A percentile compares a stretch with the other conserved stretches of the same genome.
Conservation (phyloP, 2,329 filamentous ascomycete genomes). For the Dactylellina haptotyla region DNA sequence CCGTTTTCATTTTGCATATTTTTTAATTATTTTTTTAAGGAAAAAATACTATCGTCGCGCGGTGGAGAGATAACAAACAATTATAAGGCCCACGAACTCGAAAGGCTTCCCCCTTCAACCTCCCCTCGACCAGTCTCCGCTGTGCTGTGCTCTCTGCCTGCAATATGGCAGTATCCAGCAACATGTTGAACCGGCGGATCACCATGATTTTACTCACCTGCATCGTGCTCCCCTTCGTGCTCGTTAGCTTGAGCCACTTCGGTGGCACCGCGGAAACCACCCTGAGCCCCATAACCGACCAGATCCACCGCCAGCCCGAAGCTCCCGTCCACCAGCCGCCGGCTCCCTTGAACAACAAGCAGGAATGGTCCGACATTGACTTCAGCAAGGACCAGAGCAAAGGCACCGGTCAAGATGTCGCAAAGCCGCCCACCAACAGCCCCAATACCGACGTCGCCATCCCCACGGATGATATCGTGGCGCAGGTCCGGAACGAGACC, state of each 20-base stretch:
- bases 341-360: background rate
- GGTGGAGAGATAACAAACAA: no score
- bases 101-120: background rate
- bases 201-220: slow-evolving; percentile 31
- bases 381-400: slow-evolving; percentile 28
- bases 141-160: no score
- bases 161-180: slow-evolving; percentile 13
- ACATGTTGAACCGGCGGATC: slow-evolving; percentile 44
- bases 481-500: slow-evolving; percentile 43
- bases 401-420: background rate
- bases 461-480: slow-evolving; percentile 24
- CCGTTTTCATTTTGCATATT: background rate
- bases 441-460: slow-evolving; percentile 14
- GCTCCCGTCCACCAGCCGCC: slow-evolving; percentile 6
- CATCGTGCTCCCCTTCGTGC: slow-evolving; percentile 36
- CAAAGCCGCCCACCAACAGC: slow-evolving; percentile 3
- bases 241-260: slow-evolving; percentile 34
- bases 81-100: no score
- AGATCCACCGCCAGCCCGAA: background rate
- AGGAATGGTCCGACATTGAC: slow-evolving; percentile 46
- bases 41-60: no score
- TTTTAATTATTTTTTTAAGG: no score
- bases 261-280: background rate
- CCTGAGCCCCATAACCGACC: background rate
- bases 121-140: background rate